Base-by-base conservation (phyloP, 805 yeast genomes). In the Lipomyces lipofer region DNA sequence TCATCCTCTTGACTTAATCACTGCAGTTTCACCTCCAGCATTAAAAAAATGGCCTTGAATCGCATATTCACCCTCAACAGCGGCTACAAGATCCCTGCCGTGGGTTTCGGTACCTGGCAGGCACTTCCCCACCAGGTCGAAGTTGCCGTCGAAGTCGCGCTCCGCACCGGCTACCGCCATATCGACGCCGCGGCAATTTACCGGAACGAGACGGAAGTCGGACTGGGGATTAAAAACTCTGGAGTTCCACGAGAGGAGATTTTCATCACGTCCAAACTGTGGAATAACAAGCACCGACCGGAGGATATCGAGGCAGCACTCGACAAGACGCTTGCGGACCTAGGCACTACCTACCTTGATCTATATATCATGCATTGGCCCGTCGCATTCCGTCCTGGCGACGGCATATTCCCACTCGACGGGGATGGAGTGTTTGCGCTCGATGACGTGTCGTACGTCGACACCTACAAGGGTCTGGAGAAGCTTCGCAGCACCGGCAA, bases 311-410 rank as follows among this genome's bases (percentile, higher is more conserved):
- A 66, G 36, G 71, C 65, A n/a, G 87, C 86, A 4, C 70, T 87
- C 35, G 77, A 81, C 9, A 73, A 71, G 49, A 84, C 91, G 2
- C 74, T 88, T 64, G 63, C 74, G 59, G 81, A 83, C 64, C 73
- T 88, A 58, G 83, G 83, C 0, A 65, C 86, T 59, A 92, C 85
- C 43, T 88, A 88, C 65, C 84, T 88, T 49, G 96, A 88, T 67
- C 73, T 87, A 55, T 82, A 83, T 66, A 75, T 88, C 66, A 78
- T 88, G 67, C 96, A 88, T 71, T 88, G 94, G 94, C 96, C 96
- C 4, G 78, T 79, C 39, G 74, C 84, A 10, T 69, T 78, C 56
- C 77, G 67, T 55, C 68, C 74, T 13, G 72, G 69, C 21, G 42
- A 43, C 25, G 50, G 51, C 52, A 59, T 67, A 4, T 59, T 73